phyloP scores from a whole-genome alignment of 257 asterid species.

The Scutellaria minor region DNA sequence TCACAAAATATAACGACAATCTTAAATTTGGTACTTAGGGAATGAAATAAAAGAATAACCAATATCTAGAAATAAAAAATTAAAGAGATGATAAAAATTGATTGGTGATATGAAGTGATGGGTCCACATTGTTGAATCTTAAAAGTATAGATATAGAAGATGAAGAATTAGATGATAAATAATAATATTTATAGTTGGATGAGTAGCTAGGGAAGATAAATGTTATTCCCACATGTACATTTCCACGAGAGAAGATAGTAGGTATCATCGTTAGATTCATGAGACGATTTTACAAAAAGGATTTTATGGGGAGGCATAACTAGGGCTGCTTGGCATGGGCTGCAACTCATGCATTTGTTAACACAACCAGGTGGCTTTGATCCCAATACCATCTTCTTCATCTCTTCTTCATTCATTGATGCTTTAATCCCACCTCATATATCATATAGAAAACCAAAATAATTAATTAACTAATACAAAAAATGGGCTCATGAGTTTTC shows the following conservation, averaged over 20 bases:
- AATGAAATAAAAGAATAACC: too few species aligned
- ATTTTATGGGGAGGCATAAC: slow-evolving; percentile 56
- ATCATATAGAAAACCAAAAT: neutral
- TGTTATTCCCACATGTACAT: slow-evolving; percentile 61
- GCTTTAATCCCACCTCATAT: slow-evolving; percentile 35
- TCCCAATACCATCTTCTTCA: slow-evolving; percentile 53
- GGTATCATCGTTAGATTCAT: slow-evolving; percentile 44
- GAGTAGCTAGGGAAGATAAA: slow-evolving; percentile 48
- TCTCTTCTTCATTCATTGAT: slow-evolving; percentile 19
- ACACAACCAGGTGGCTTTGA: slow-evolving; percentile 69
- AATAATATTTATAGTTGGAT: neutral
- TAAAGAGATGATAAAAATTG: too few species aligned
- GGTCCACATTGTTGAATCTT: too few species aligned
- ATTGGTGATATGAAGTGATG: too few species aligned
- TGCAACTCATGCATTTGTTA: slow-evolving; percentile 63
- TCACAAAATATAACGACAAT: too few species aligned
- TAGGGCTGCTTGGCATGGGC: slow-evolving; percentile 63
- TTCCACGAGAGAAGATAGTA: slow-evolving; percentile 71
- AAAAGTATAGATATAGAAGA: too few species aligned
- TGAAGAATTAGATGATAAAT: too few species aligned
- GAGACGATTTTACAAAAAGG: slow-evolving; percentile 28
- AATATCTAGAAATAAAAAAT: too few species aligned
- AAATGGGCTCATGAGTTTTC: neutral
- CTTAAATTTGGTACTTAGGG: too few species aligned
- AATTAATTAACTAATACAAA: neutral